A percentile compares a stretch with the other conserved stretches of the same genome.
Evolutionary conservation across 805 yeast genomes (phyloP).

Genomic region (Candida boleticola): DNA sequence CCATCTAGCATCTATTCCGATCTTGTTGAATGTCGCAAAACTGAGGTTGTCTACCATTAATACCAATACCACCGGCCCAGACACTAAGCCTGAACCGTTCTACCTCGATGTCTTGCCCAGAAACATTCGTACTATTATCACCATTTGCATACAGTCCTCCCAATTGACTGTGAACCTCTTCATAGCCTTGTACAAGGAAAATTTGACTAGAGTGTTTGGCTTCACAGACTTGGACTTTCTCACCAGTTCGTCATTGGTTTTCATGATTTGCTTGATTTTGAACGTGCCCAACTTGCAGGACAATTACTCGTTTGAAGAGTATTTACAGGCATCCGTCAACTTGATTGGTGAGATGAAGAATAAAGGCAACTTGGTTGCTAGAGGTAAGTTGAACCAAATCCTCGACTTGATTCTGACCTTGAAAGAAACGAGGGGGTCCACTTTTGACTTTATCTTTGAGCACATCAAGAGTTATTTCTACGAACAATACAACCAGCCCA

Average conservation of each 20-base stretch:
- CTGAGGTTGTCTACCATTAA: constrained; percentile 5
- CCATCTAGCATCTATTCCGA: constrained; percentile 24
- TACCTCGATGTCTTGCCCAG: constrained; percentile 14
- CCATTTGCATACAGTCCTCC: constrained; percentile 16
- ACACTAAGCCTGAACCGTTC: constrained; percentile 2
- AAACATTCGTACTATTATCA: constrained; percentile 18
- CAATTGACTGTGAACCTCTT: constrained; percentile 24
- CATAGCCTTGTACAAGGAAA: constrained; percentile 17
- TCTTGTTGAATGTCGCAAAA: constrained; percentile 21
- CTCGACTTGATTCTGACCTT: constrained; percentile 8
- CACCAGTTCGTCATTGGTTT: constrained; percentile 18
- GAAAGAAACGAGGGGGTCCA: not conserved
- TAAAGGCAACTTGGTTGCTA: constrained; percentile 21
- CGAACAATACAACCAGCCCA: not conserved
- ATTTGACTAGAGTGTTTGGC: constrained; percentile 21
- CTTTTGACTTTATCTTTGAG: constrained; percentile 1
- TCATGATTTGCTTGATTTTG: constrained; percentile 20
- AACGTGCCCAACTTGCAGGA: constrained; percentile 7
- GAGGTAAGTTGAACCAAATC: constrained; percentile 16
- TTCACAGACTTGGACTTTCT: constrained; percentile 27
- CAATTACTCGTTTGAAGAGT: constrained; percentile 14
- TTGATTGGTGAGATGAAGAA: constrained; percentile 19
- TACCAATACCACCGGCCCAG: not conserved
- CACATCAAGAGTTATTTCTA: not conserved
- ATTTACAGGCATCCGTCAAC: constrained; percentile 16